A percentile compares a stretch with the other conserved stretches of the same genome.
Evolutionary conservation across 1,139 yeast genomes (phyloP).

Genomic region (Candida sp.): DNA sequence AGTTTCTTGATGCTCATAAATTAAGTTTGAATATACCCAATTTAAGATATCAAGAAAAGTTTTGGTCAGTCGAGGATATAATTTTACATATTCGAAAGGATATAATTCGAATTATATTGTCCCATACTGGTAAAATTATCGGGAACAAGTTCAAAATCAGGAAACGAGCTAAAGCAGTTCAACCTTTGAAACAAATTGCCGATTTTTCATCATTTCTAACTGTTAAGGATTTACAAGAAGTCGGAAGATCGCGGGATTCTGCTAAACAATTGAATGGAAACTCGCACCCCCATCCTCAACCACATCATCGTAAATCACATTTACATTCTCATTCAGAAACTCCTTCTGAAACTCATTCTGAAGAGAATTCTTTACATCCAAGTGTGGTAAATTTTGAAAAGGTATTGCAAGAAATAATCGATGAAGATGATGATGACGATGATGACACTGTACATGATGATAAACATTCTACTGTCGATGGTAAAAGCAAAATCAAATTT

Average conservation of each 20-base stretch:
- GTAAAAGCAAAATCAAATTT: not conserved
- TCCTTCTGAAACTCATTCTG: too few relatives aligned
- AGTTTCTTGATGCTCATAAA: conserved; percentile 69
- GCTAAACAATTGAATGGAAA: conserved; percentile 5
- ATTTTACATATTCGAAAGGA: conserved; percentile 63
- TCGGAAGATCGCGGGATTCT: conserved; percentile 22
- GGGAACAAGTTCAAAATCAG: conserved; percentile 66
- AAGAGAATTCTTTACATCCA: not conserved
- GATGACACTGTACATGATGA: not conserved
- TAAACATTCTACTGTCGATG: not conserved
- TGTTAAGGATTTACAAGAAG: conserved; percentile 36
- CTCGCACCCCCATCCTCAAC: conserved; percentile 7
- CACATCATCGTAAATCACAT: conserved; percentile 5
- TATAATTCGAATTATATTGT: conserved; percentile 61
- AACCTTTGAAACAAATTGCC: conserved; percentile 44
- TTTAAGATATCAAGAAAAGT: conserved; percentile 59
- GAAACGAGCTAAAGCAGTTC: conserved; percentile 21
- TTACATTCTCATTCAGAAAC: not conserved
- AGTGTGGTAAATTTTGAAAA: conserved; percentile 9
- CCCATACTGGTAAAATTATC: conserved; percentile 75
- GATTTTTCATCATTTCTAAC: conserved; percentile 38
- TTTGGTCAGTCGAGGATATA: conserved; percentile 81
- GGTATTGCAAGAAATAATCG: conserved; percentile 13
- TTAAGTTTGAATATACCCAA: conserved; percentile 63
- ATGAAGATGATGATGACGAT: conserved; percentile 13